Evolutionary conservation across 2,329 filamentous ascomycete genomes (phyloP), one percentile per base, ranked within the genome.

Genomic region (Pseudogymnoascus sp.): DNA sequence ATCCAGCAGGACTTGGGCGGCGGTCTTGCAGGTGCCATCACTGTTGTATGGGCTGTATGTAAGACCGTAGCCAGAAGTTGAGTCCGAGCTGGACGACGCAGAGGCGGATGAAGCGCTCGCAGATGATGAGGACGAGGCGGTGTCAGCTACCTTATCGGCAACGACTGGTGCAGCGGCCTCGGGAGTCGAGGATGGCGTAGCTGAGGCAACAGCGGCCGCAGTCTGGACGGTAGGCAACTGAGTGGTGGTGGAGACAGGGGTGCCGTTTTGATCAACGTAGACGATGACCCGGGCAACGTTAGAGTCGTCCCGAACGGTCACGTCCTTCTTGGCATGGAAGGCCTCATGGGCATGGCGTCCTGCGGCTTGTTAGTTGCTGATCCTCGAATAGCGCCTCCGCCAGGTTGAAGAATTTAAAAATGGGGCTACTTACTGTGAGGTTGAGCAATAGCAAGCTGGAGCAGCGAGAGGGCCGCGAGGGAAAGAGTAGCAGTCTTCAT

Each of bases 1-100:
- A 70, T 96, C 91, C 19, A 76, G 72, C 65, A 83, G 78, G 61
- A 96, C 81, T 68, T 90, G 78, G 1, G 78, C 76, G 62, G 81
- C 77, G 5, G 81, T 78, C 74, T 93, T 95, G 82, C 91, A 96
- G 63, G 76, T 76, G 31, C 82, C 78, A 65, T 83, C 79, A 50
- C 69, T 73, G 62, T 78, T 79, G 74, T 86, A 87, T 13, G 84
- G 82, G 31, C 82, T 80, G 74, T 87, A 87, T 6, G 79, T 78
- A 62, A 87, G 79, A 57, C 83, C 84, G 66, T 78, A 75, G 21
- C 70, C 68, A 64, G 9, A 19, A 60, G 47, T 38, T 15, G 28
- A 17, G 17, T 19, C n/a, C 26, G 23, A 28, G 26, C 33, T 9
- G 15, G 31, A 64, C 26, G 50, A 60, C 31, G 33, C 21, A 40